Conservation (phyloP, 805 yeast species). For the Starmerella lactis-condensi region DNA sequence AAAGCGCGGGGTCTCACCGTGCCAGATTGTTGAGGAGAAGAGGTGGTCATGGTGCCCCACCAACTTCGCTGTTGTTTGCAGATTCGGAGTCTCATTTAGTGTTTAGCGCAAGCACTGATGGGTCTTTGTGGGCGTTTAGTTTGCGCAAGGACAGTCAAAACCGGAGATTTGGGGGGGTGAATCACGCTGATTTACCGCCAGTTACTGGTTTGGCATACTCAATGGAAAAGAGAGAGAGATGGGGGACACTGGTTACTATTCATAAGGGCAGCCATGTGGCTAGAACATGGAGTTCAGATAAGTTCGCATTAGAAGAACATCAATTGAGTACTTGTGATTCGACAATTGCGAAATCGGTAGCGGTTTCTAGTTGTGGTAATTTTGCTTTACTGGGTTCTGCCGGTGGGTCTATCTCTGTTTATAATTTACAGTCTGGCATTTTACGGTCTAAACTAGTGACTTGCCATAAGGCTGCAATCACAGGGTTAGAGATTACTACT, state of each 20-base stretch:
- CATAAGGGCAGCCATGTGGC: slow-evolving; percentile 73
- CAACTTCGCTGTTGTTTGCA: slow-evolving; percentile 56
- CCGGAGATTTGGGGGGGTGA: slow-evolving; percentile 72
- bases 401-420: slow-evolving; percentile 65
- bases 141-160: slow-evolving; percentile 91
- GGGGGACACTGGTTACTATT: slow-evolving; percentile 85
- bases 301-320: slow-evolving; percentile 58
- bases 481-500: slow-evolving; percentile 78
- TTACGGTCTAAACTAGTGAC: slow-evolving; percentile 48
- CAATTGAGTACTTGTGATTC: slow-evolving; percentile 56
- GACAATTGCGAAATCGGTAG: slow-evolving; percentile 54
- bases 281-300: slow-evolving; percentile 72
- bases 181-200: slow-evolving; percentile 54
- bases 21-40: slow-evolving; percentile 83
- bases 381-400: slow-evolving; percentile 84
- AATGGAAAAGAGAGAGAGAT: slow-evolving; percentile 60
- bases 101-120: slow-evolving; percentile 71
- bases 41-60: slow-evolving; percentile 95
- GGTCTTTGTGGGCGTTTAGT: slow-evolving; percentile 79
- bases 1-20: slow-evolving; percentile 33
- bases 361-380: slow-evolving; percentile 84
- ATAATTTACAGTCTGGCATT: slow-evolving; percentile 82
- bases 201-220: slow-evolving; percentile 52
- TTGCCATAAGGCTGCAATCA: slow-evolving; percentile 48
- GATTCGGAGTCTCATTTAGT: slow-evolving; percentile 55